Conservation (phyloP, 371 early-diverging fungal species). For the Amoeboaphelidium protococcarum region DNA sequence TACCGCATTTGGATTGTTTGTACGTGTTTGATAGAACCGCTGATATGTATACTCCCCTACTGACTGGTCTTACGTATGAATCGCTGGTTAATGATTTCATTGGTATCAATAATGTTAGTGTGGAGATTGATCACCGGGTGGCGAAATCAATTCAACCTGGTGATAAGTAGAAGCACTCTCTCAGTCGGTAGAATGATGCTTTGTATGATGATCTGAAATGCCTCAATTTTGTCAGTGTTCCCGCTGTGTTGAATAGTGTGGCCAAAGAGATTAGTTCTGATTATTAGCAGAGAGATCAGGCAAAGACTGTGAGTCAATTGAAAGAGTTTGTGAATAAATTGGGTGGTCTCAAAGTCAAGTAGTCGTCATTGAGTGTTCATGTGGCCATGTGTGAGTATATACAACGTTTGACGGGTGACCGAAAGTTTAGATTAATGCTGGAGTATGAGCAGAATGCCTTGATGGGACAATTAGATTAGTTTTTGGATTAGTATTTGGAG, state of each 20-base stretch:
- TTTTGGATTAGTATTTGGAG: too few species aligned
- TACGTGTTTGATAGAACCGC: constrained; percentile 66
- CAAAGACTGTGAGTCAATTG: constrained; percentile 60
- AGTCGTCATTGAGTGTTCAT: too few species aligned
- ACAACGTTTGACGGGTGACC: too few species aligned
- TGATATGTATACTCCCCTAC: constrained; percentile 66
- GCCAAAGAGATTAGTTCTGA: constrained; percentile 54
- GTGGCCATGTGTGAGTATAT: too few species aligned
- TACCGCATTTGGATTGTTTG: constrained; percentile 48
- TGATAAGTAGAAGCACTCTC: constrained; percentile 6
- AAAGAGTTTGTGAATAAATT: constrained; percentile 65
- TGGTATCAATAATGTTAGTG: constrained; percentile 7
- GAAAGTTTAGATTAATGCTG: too few species aligned
- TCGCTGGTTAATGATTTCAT: constrained; percentile 50
- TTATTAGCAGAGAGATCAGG: constrained; percentile 63
- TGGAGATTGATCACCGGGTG: too few species aligned
- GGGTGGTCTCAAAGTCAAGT: constrained; percentile 50
- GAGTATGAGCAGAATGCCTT: too few species aligned
- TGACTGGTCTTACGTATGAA: constrained; percentile 80
- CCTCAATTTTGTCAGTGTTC: constrained; percentile 67
- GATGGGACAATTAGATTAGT: too few species aligned
- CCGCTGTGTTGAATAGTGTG: constrained; percentile 42
- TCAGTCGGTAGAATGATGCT: constrained; percentile 48
- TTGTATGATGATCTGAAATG: constrained; percentile 53
- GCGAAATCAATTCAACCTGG: constrained; percentile 8